Conservation (phyloP, 192 early-diverging fungal species). For the Dispira simplex region DNA sequence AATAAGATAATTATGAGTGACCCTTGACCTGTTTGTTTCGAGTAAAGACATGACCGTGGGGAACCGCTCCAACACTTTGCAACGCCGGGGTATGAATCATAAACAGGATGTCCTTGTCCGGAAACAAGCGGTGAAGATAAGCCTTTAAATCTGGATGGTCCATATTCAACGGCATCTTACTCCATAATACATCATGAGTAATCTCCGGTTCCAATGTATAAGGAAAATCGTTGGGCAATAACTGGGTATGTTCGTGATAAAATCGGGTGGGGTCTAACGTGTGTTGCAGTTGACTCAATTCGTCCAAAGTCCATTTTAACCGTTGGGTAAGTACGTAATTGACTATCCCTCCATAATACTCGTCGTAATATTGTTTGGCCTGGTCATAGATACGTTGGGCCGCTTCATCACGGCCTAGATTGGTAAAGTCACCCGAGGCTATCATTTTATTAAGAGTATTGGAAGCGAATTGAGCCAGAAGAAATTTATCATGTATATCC, state of each 20-base stretch:
- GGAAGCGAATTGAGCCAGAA: too few relatives aligned
- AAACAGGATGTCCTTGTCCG: conserved; percentile 3
- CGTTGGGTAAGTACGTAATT: not conserved
- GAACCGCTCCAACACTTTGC: conserved; percentile 1
- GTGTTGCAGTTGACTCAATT: not conserved
- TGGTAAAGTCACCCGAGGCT: not conserved
- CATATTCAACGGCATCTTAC: not conserved
- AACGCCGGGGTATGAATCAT: conserved; percentile 6
- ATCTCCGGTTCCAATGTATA: not conserved
- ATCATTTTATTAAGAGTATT: too few relatives aligned
- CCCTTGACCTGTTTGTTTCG: not conserved
- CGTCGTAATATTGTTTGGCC: not conserved
- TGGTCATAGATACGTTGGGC: not conserved
- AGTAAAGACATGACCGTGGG: conserved; percentile 5
- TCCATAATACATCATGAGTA: conserved; percentile 3
- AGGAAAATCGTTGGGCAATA: conserved; percentile 9
- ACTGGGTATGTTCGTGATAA: not conserved
- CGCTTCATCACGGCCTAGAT: not conserved
- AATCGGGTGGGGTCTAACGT: not conserved
- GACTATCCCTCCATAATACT: not conserved
- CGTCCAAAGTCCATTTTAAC: not conserved
- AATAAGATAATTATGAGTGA: too few relatives aligned
- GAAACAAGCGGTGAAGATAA: not conserved
- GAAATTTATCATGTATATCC: too few relatives aligned
- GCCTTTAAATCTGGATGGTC: not conserved